Conservation (phyloP, 2,329 filamentous ascomycete genomes). For the Fusarium sp. region DNA sequence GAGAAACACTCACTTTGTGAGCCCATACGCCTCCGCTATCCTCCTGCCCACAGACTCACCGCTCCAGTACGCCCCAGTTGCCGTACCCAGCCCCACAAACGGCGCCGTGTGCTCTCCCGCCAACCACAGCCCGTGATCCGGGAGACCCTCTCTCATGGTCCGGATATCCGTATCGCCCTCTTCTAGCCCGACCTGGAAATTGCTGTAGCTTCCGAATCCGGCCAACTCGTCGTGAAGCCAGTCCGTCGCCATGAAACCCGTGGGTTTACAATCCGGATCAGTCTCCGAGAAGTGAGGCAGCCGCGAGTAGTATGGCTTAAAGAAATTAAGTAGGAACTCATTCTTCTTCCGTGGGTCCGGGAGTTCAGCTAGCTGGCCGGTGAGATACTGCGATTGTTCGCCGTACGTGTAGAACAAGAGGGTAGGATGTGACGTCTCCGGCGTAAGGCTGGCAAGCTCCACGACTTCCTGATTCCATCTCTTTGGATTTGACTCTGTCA, state of each 20-base stretch:
- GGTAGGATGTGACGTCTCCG: conserved; percentile 75
- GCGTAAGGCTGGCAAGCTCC: conserved; percentile 77
- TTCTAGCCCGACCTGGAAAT: conserved; percentile 82
- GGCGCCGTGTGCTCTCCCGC: conserved; percentile 92
- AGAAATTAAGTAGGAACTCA: conserved; percentile 71
- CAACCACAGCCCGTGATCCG: conserved; percentile 80
- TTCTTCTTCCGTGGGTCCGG: conserved; percentile 60
- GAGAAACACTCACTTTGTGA: conserved; percentile 29
- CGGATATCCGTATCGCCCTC: conserved; percentile 79
- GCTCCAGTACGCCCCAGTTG: conserved; percentile 92
- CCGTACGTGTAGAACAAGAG: conserved; percentile 87
- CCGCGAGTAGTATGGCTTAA: conserved; percentile 81
- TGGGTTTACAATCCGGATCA: conserved; percentile 70
- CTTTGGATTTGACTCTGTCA: conserved; percentile 67
- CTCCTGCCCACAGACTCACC: conserved; percentile 81
- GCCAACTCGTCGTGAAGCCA: conserved; percentile 85
- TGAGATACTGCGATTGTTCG: conserved; percentile 68
- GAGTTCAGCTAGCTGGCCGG: conserved; percentile 56
- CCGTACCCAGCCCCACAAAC: conserved; percentile 88
- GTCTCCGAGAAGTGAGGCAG: conserved; percentile 74
- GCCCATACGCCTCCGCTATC: conserved; percentile 67
- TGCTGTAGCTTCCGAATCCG: conserved; percentile 84
- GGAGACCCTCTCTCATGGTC: conserved; percentile 70
- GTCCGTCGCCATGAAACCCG: conserved; percentile 74
- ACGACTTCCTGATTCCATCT: conserved; percentile 82